phyloP scores from a whole-genome alignment of 2,329 filamentous ascomycete species.

The Onygenales sp. region DNA sequence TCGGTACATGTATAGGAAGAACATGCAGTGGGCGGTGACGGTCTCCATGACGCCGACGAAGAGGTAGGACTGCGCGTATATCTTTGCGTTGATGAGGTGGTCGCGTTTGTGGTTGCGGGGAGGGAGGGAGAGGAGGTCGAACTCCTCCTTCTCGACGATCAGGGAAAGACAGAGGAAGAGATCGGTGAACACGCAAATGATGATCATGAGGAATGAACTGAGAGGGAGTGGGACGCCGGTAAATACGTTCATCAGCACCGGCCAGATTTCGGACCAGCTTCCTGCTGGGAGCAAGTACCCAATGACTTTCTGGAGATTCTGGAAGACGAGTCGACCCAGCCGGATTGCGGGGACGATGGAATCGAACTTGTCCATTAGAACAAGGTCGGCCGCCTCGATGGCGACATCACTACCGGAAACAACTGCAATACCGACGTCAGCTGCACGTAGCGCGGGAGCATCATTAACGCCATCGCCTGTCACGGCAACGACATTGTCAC shows the following conservation, averaged over 20 bases:
- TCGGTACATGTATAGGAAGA: slow-evolving; percentile 44
- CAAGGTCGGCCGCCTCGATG: slow-evolving; percentile 31
- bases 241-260: slow-evolving; percentile 47
- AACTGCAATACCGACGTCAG: slow-evolving; percentile 26
- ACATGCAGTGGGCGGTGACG: slow-evolving; percentile 43
- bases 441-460: slow-evolving; percentile 23
- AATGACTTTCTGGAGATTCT: slow-evolving; percentile 30
- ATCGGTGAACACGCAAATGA: slow-evolving; percentile 49
- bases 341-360: slow-evolving; percentile 26
- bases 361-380: slow-evolving; percentile 26
- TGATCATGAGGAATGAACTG: slow-evolving; percentile 48
- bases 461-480: slow-evolving; percentile 30
- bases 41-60: slow-evolving; percentile 46
- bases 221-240: slow-evolving; percentile 45
- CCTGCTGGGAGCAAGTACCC: slow-evolving; percentile 42
- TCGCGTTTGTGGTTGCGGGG: slow-evolving; percentile 43
- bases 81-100: slow-evolving; percentile 44
- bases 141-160: slow-evolving; percentile 49
- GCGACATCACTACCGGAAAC: slow-evolving; percentile 32
- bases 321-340: slow-evolving; percentile 25
- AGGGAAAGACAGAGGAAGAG: slow-evolving; percentile 43
- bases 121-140: slow-evolving; percentile 42
- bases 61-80: slow-evolving; percentile 44
- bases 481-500: slow-evolving; percentile 33
- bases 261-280: slow-evolving; percentile 49